A percentile compares a stretch with the other conserved stretches of the same genome.
Conservation (phyloP, 2,329 filamentous ascomycete genomes). For the Pyrenophora teres region DNA sequence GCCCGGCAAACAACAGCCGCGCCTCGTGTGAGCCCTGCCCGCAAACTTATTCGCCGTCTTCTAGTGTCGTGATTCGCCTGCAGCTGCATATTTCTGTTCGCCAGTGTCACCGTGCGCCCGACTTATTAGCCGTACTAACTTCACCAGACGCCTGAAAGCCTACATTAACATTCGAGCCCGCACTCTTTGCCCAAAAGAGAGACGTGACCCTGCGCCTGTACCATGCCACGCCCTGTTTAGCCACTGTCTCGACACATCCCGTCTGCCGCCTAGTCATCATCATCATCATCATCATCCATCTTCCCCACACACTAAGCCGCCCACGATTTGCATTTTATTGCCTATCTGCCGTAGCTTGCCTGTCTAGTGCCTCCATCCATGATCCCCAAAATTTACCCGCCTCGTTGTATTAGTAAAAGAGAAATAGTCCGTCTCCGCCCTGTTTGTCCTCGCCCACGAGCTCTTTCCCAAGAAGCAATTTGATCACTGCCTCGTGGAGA, state of each 20-base stretch:
- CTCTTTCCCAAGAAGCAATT: constrained; percentile 71
- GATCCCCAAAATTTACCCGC: neutral
- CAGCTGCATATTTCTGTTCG: constrained; percentile 22
- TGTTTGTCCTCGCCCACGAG: constrained; percentile 56
- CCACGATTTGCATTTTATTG: neutral
- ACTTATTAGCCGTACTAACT: constrained; percentile 18
- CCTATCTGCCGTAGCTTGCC: constrained; percentile 14
- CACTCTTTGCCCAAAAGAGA: constrained; percentile 1
- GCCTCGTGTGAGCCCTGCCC: neutral
- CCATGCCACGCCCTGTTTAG: constrained; percentile 12
- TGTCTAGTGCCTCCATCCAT: neutral
- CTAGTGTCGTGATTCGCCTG: constrained; percentile 25
- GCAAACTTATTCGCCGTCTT: constrained; percentile 5
- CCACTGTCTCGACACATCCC: constrained; percentile 7
- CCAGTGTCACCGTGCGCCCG: constrained; percentile 15
- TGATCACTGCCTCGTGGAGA: constrained; percentile 77
- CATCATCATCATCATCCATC: neutral
- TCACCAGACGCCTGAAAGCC: constrained; percentile 6
- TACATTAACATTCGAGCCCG: constrained; percentile 5
- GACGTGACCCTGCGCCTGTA: constrained; percentile 5
- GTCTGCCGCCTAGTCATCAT: neutral
- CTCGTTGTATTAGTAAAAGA: constrained; percentile 35
- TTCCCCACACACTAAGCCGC: no score
- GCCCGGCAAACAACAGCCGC: neutral
- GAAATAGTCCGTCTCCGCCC: constrained; percentile 34